These are phyloP conservation scores for Apiotrichum veenhuisii DNA, from an alignment of 1,284 basidiomycete species.

Conservation along the genomic window DNA sequence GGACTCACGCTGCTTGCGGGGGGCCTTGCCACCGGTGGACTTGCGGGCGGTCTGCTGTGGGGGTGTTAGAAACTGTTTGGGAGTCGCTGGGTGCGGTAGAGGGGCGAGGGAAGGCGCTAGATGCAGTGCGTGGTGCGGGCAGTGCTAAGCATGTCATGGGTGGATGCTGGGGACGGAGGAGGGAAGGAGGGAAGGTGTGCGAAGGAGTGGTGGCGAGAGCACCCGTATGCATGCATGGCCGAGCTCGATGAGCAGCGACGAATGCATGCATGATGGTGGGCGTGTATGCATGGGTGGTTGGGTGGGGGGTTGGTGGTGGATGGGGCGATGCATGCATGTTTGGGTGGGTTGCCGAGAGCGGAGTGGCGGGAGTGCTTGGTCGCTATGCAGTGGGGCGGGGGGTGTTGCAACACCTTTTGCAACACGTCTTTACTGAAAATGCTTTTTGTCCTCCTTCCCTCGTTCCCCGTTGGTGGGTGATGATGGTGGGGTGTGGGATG, in stretches of 20 bases:
- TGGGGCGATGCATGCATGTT: slow-evolving; percentile 2
- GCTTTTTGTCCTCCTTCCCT: background rate
- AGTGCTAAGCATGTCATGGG: background rate
- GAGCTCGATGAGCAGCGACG: background rate
- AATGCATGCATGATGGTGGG: slow-evolving; percentile 5
- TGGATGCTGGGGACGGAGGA: background rate
- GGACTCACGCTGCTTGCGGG: slow-evolving; percentile 55
- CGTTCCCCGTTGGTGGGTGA: background rate
- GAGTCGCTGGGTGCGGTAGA: background rate
- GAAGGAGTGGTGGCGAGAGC: background rate
- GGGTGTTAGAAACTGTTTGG: slow-evolving; percentile 7
- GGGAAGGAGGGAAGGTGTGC: background rate
- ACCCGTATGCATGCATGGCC: background rate
- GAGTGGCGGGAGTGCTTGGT: background rate
- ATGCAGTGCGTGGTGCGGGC: background rate
- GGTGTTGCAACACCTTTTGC: slow-evolving; percentile 4
- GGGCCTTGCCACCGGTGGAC: slow-evolving; percentile 59
- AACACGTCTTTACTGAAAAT: too few species aligned
- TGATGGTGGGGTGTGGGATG: background rate
- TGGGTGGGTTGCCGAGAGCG: slow-evolving; percentile 1
- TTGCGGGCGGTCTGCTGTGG: slow-evolving; percentile 62
- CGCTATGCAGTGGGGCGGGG: background rate
- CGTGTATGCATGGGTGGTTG: slow-evolving; percentile 1
- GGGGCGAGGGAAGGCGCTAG: background rate
- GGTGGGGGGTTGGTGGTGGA: background rate